Percentiles rank a stretch among this genome's conserved stretches.
These are phyloP conservation scores for Myriosclerotinia curreyana DNA, from an alignment of 2,329 filamentous ascomycete species.

Conservation along the genomic window DNA sequence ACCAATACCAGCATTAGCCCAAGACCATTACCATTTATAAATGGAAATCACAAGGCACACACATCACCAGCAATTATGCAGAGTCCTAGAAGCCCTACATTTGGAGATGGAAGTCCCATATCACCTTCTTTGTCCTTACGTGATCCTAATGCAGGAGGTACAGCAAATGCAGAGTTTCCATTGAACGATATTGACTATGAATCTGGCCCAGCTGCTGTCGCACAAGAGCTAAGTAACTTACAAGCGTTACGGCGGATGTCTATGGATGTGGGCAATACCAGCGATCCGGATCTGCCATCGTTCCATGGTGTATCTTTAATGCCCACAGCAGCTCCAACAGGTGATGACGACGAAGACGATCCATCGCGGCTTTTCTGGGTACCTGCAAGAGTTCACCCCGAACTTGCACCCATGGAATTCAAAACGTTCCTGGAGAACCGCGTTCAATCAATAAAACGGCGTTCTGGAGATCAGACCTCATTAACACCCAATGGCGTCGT, in stretches of 20 bases:
- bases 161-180: slow-evolving; percentile 60
- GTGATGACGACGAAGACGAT: slow-evolving; percentile 80
- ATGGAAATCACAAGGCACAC: slow-evolving; percentile 36
- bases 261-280: slow-evolving; percentile 65
- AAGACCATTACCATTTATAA: too few species aligned
- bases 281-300: slow-evolving; percentile 72
- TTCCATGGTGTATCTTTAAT: slow-evolving; percentile 63
- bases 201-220: slow-evolving; percentile 66
- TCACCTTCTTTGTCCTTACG: slow-evolving; percentile 43
- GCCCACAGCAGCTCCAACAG: slow-evolving; percentile 67
- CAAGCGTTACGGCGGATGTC: slow-evolving; percentile 74
- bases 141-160: slow-evolving; percentile 45
- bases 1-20: slow-evolving; percentile 25
- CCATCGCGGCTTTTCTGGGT: slow-evolving; percentile 92
- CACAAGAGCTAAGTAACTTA: slow-evolving; percentile 70
- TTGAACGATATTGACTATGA: slow-evolving; percentile 73
- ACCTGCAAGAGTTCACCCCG: slow-evolving; percentile 87
- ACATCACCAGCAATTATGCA: slow-evolving; percentile 38
- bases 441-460: slow-evolving; percentile 82
- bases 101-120: slow-evolving; percentile 39
- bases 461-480: slow-evolving; percentile 71
- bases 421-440: slow-evolving; percentile 94
- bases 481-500: slow-evolving; percentile 54
- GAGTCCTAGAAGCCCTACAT: slow-evolving; percentile 34
- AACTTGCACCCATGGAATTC: slow-evolving; percentile 92